phyloP scores from a whole-genome alignment of 2,329 filamentous ascomycete species.

The Talaromyces sp. region DNA sequence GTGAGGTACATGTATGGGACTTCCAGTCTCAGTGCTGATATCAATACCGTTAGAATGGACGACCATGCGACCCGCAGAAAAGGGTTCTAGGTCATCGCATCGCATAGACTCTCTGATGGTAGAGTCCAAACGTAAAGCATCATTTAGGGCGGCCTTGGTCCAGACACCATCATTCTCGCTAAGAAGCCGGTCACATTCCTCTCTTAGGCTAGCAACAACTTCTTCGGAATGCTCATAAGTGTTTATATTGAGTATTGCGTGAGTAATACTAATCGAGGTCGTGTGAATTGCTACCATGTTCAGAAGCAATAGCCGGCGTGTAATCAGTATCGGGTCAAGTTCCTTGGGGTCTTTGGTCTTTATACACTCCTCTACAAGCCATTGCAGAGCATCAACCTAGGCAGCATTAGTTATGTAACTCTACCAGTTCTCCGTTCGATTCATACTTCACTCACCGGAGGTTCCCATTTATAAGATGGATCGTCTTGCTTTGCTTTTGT shows the following conservation, averaged over 20 bases:
- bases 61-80: conserved; percentile 1
- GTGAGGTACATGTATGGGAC: background rate
- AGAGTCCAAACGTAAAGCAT: conserved; percentile 1
- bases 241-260: conserved; percentile 5
- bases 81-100: conserved; percentile 8
- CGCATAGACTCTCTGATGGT: conserved; percentile 10
- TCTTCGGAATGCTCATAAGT: conserved; percentile 3
- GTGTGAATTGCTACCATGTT: conserved; percentile 11
- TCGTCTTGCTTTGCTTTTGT: background rate
- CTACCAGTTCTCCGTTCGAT: no score
- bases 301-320: background rate
- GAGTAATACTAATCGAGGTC: conserved; percentile 9
- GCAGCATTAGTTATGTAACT: background rate
- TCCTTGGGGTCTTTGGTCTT: background rate
- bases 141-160: conserved; percentile 5
- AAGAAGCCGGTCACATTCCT: conserved; percentile 1
- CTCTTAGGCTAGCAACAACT: background rate
- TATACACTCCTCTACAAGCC: conserved; percentile 10
- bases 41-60: background rate
- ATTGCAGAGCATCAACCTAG: conserved; percentile 4
- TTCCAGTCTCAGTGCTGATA: background rate
- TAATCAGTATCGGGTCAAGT: conserved; percentile 1
- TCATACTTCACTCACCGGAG: background rate
- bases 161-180: conserved; percentile 1
- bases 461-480: background rate